phyloP scores from a whole-genome alignment of 306 rosid species.

The Myrica gale region DNA sequence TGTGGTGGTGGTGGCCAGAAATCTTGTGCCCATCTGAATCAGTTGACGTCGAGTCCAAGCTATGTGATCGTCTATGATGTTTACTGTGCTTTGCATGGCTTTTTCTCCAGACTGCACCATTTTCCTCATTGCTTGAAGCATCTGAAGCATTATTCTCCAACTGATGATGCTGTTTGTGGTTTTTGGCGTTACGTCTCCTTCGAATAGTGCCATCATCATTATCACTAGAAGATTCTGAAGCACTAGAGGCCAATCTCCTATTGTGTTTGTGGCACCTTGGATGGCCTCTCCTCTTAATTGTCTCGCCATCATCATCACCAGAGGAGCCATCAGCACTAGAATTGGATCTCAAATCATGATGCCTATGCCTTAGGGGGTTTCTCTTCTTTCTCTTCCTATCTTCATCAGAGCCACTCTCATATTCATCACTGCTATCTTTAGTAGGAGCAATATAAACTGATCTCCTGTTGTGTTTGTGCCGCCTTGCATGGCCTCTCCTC shows the following conservation, averaged over 20 bases:
- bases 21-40: constrained; percentile 51
- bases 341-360: constrained; percentile 44
- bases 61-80: constrained; percentile 42
- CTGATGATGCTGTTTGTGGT: constrained; percentile 42
- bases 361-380: constrained; percentile 46
- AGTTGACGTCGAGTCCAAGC: constrained; percentile 43
- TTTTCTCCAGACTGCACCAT: constrained; percentile 34
- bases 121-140: constrained; percentile 44
- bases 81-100: constrained; percentile 45
- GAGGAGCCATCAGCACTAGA: constrained; percentile 47
- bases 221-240: constrained; percentile 35
- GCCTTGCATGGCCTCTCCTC: constrained; percentile 39
- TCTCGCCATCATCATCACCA: constrained; percentile 39
- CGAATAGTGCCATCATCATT: constrained; percentile 33
- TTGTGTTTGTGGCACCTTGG: constrained; percentile 37
- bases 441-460: no score
- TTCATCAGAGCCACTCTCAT: no score
- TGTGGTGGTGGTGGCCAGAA: constrained; percentile 37
- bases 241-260: constrained; percentile 27
- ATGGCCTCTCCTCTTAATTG: constrained; percentile 38
- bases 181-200: constrained; percentile 50
- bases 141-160: constrained; percentile 49
- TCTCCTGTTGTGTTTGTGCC: constrained; percentile 6
- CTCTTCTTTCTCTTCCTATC: constrained; percentile 33
- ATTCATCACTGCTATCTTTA: no score